These are phyloP conservation scores for Fusarium sp. DNA, from an alignment of 2,329 filamentous ascomycete genomes.

Conservation along the genomic window DNA sequence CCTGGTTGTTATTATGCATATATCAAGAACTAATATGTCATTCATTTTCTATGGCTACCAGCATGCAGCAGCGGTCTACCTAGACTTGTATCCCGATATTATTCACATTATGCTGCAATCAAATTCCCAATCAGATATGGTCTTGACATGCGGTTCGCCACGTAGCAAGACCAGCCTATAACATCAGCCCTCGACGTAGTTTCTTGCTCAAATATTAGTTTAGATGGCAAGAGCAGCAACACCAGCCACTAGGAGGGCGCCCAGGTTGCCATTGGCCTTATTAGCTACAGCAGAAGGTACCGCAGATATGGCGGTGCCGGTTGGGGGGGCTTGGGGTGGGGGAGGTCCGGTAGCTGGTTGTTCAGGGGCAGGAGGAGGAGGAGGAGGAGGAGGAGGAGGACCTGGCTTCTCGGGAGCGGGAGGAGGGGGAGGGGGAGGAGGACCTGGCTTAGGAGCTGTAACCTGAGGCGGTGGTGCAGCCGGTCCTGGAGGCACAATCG, in stretches of 20 bases:
- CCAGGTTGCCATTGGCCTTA: constrained; percentile 53
- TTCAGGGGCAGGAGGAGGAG: not conserved
- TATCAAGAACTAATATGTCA: not conserved
- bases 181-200: not conserved
- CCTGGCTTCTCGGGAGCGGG: too few species aligned
- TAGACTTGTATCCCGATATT: not conserved
- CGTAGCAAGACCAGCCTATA: not conserved
- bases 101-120: not conserved
- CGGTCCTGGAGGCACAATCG: not conserved
- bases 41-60: not conserved
- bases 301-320: constrained; percentile 31
- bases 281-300: constrained; percentile 56
- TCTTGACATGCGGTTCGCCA: not conserved
- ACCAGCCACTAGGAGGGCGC: constrained; percentile 56
- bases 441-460: not conserved
- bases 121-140: not conserved
- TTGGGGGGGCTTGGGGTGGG: constrained; percentile 19
- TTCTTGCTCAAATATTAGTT: constrained; percentile 24
- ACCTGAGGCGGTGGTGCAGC: constrained; percentile 2
- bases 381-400: not conserved
- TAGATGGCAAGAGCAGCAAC: constrained; percentile 57
- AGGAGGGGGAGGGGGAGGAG: not conserved
- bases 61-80: not conserved
- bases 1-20: not conserved
- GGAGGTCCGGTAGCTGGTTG: not conserved